phyloP scores from a whole-genome alignment of 2,329 filamentous ascomycete species.

The Juglanconis sp. region DNA sequence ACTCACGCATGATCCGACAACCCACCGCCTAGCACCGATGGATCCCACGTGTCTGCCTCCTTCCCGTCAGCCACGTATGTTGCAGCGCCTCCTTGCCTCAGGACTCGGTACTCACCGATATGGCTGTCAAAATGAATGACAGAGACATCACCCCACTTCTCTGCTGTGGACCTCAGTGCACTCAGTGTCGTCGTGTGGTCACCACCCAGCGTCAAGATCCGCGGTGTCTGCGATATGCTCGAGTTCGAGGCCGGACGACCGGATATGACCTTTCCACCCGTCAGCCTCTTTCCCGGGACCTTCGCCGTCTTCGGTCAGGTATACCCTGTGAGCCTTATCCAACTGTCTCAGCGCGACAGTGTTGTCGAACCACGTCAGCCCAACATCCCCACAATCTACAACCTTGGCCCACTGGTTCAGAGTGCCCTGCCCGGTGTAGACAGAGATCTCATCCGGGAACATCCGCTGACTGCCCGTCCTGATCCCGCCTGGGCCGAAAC shows the following conservation, averaged over 20 bases:
- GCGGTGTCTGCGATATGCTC: constrained; percentile 39
- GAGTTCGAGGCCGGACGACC: constrained; percentile 38
- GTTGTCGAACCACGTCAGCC: constrained; percentile 75
- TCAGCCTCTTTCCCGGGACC: not conserved
- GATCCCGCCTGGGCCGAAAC: constrained; percentile 16
- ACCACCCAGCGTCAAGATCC: constrained; percentile 61
- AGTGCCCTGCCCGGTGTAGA: constrained; percentile 15
- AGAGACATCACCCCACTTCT: constrained; percentile 55
- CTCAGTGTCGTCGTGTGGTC: constrained; percentile 64
- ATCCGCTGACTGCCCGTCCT: constrained; percentile 18
- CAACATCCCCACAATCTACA: constrained; percentile 77
- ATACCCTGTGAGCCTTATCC: constrained; percentile 60
- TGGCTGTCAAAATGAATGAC: constrained; percentile 67
- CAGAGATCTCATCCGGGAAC: not conserved
- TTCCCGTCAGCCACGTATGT: not conserved
- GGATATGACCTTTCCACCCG: constrained; percentile 9
- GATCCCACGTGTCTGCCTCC: constrained; percentile 63
- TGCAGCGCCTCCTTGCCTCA: too few relatives aligned
- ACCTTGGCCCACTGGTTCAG: constrained; percentile 34
- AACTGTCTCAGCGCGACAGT: constrained; percentile 70
- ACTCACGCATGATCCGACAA: constrained; percentile 58
- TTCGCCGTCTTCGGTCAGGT: not conserved
- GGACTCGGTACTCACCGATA: constrained; percentile 37
- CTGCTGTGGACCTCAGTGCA: constrained; percentile 57
- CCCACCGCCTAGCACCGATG: constrained; percentile 50